phyloP scores from a whole-genome alignment of 129 eudicot species.

The Flaveria linearis region DNA sequence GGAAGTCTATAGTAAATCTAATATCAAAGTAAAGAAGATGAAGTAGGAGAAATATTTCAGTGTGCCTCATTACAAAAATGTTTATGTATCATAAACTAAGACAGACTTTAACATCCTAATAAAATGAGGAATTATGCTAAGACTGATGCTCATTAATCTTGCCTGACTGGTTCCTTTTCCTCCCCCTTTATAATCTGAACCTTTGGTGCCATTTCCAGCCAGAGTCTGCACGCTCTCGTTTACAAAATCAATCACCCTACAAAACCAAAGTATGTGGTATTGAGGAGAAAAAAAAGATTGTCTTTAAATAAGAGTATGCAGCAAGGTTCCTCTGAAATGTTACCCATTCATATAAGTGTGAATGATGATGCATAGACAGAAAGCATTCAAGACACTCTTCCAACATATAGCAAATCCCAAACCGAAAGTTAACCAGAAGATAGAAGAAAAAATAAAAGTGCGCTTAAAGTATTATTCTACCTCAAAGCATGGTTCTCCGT shows the following conservation, averaged over 20 bases:
- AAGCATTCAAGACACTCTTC: constrained; percentile 24
- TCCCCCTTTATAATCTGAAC: constrained; percentile 94
- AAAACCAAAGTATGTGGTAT: constrained; percentile 23
- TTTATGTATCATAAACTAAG: constrained; percentile 3
- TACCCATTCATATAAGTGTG: background rate
- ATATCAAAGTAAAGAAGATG: background rate
- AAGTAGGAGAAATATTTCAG: constrained; percentile 3
- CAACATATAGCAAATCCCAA: background rate
- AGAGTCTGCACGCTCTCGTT: constrained; percentile 77
- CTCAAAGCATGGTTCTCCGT: constrained; percentile 98
- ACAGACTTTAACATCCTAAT: background rate
- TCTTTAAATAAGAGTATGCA: background rate
- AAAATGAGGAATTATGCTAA: background rate
- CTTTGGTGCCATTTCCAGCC: constrained; percentile 98
- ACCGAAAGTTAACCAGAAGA: constrained; percentile 14
- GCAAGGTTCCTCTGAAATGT: background rate
- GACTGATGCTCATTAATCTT: constrained; percentile 33
- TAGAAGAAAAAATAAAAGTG: background rate
- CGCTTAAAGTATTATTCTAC: constrained; percentile 32
- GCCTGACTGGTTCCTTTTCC: constrained; percentile 77
- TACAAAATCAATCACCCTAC: constrained; percentile 95
- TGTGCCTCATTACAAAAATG: background rate
- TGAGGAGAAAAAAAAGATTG: background rate
- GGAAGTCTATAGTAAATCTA: constrained; percentile 1
- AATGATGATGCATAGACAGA: background rate